Base-by-base conservation (phyloP, 305 asterid genomes). In the Rubia peregrina region DNA sequence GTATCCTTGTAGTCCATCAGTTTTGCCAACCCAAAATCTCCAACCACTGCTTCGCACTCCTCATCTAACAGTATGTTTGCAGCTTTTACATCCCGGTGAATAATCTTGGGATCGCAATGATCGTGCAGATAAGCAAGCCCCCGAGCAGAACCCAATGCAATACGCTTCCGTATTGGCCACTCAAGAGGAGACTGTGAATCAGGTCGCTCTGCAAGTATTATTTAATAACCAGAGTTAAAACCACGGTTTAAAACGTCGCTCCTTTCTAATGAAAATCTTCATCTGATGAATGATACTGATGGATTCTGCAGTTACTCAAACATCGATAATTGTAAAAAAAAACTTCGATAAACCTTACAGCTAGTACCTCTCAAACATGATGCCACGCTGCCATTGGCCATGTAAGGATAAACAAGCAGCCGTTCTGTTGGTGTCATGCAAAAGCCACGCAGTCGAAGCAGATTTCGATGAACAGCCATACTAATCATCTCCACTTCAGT, bases 121-220 rank as follows among this genome's bases (percentile, higher is more conserved):
- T 89, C 97, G 55, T 91, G 97, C 85, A 89, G 85, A 83, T 91
- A 88, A 65, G 92, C 87, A 67, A 90, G 97, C 42, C 97, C 97
- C 68, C 90, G 83, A 9, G 95, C 95, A 71, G 97, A 74, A 44
- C 97, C 97, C 74, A 86, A 75, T 62, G 97, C 90, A 69, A 90
- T 84, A 41, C 71, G 76, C 81, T 85, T 83, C 78, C 97, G 75
- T 72, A 55, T 87, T 59, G 84, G 78, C 97, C 97, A 90, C 76
- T 85, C 91, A 22, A 90, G 90, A 14, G 91, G 93, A 22, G 78
- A 75, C 33, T 75, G 81, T 46, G 85, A 10, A 21, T 83, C 88
- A 41, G 79, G 55, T 71, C 95, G 84, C 65, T 88, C 96, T 86
- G 70, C 66, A 81, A 74, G 53, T 73, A 71, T 33, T 19, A 41